Conservation (phyloP, 257 asterid species). For the Plectranthus barbatus region DNA sequence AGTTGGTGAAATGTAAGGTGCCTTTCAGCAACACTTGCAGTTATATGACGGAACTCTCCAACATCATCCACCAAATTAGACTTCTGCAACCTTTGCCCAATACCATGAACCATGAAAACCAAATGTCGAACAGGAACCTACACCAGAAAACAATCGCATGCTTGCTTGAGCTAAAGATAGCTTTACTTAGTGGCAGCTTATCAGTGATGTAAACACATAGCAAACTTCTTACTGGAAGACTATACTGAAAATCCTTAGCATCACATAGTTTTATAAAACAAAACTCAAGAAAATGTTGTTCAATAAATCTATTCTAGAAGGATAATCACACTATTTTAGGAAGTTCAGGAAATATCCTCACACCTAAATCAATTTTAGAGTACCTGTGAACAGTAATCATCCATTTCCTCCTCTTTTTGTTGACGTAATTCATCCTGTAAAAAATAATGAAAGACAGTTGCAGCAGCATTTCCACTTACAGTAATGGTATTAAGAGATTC, state of each 20-base stretch:
- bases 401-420: conserved; percentile 88
- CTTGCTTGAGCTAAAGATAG: neutral
- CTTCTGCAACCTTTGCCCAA: conserved; percentile 95
- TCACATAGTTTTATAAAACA: no score
- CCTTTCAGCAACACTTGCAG: conserved; percentile 71
- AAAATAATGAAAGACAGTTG: conserved; percentile 12
- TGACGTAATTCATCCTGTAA: conserved; percentile 94
- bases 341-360: neutral
- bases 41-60: conserved; percentile 66
- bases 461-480: conserved; percentile 6
- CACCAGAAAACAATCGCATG: conserved; percentile 22
- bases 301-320: neutral
- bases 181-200: no score
- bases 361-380: conserved; percentile 10
- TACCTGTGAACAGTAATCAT: conserved; percentile 98
- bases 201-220: no score
- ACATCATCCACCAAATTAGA: conserved; percentile 98
- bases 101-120: conserved; percentile 97
- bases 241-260: no score
- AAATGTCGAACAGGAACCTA: conserved; percentile 97
- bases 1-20: conserved; percentile 85
- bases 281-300: no score
- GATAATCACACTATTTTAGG: neutral
- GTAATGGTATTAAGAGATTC: no score
- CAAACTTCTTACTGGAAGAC: no score